A percentile compares a stretch with the other conserved stretches of the same genome.
Evolutionary conservation across 805 yeast genomes (phyloP).

Genomic region (Naumovozyma dairenensis): DNA sequence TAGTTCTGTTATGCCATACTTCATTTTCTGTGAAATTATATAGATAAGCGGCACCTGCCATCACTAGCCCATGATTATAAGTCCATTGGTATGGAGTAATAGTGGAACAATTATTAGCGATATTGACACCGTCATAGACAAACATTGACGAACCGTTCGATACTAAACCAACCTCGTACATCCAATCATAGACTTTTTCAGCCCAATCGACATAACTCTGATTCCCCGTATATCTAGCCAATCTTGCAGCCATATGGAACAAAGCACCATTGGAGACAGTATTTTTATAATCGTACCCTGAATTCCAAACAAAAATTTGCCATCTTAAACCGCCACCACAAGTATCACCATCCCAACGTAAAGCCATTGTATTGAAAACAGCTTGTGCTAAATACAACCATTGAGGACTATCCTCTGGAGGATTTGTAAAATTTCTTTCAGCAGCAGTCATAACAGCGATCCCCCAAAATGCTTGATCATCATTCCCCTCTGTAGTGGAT

Average conservation of each 20-base stretch:
- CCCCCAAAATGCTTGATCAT: constrained; percentile 98
- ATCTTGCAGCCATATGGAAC: constrained; percentile 77
- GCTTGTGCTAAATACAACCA: constrained; percentile 87
- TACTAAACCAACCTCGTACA: constrained; percentile 43
- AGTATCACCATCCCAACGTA: constrained; percentile 65
- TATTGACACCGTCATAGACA: constrained; percentile 62
- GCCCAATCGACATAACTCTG: constrained; percentile 66
- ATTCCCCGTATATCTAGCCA: constrained; percentile 75
- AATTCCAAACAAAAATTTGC: constrained; percentile 93
- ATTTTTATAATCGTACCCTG: constrained; percentile 90
- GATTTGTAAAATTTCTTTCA: constrained; percentile 73
- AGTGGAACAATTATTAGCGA: constrained; percentile 49
- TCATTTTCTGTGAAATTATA: constrained; percentile 61
- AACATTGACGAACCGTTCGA: constrained; percentile 27
- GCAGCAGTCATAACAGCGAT: constrained; percentile 87
- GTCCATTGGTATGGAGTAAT: constrained; percentile 66
- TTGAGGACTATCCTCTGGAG: constrained; percentile 45
- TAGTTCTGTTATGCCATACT: constrained; percentile 57
- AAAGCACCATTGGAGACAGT: constrained; percentile 84
- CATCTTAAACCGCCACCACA: constrained; percentile 92
- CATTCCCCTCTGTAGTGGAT: constrained; percentile 90
- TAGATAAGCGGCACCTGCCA: constrained; percentile 73
- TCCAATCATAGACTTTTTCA: constrained; percentile 74
- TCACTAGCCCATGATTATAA: constrained; percentile 71
- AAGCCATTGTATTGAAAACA: constrained; percentile 80